These are phyloP conservation scores for Dichotomopilus funicola DNA, from an alignment of 2,329 filamentous ascomycete genomes.

Conservation along the genomic window DNA sequence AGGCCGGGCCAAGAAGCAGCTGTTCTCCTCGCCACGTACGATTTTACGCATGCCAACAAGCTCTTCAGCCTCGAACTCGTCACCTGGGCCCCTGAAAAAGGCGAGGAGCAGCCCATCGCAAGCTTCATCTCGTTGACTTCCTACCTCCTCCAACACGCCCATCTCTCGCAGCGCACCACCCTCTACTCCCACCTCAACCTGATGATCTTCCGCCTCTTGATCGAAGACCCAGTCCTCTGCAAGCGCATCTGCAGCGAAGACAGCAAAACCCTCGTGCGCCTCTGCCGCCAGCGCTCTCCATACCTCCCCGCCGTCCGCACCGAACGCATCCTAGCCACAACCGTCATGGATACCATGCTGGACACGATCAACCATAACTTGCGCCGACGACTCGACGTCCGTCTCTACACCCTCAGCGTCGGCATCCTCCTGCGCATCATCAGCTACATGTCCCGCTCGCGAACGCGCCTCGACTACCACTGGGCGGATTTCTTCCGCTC, in stretches of 20 bases:
- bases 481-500: slow-evolving; percentile 95
- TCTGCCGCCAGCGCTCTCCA: slow-evolving; percentile 85
- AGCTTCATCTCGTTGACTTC: slow-evolving; percentile 83
- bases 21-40: slow-evolving; percentile 78
- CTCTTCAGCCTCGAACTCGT: slow-evolving; percentile 85
- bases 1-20: slow-evolving; percentile 77
- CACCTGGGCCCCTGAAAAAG: slow-evolving; percentile 55
- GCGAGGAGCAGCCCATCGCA: slow-evolving; percentile 66
- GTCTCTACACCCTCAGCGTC: slow-evolving; percentile 74
- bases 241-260: slow-evolving; percentile 81
- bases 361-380: slow-evolving; percentile 95
- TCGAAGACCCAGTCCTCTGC: slow-evolving; percentile 76
- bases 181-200: slow-evolving; percentile 81
- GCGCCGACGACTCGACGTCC: slow-evolving; percentile 73
- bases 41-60: slow-evolving; percentile 92
- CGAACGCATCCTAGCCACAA: slow-evolving; percentile 67
- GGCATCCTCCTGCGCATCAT: slow-evolving; percentile 77
- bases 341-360: slow-evolving; percentile 78
- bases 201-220: slow-evolving; percentile 75
- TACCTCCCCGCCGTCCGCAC: slow-evolving; percentile 68
- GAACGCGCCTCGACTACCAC: slow-evolving; percentile 79
- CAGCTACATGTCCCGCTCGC: slow-evolving; percentile 74
- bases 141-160: slow-evolving; percentile 88
- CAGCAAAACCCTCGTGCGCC: slow-evolving; percentile 63
- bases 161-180: slow-evolving; percentile 70